Base-by-base conservation (phyloP, 768 basidiomycete genomes). In the Strobilomyces echinocephalus region DNA sequence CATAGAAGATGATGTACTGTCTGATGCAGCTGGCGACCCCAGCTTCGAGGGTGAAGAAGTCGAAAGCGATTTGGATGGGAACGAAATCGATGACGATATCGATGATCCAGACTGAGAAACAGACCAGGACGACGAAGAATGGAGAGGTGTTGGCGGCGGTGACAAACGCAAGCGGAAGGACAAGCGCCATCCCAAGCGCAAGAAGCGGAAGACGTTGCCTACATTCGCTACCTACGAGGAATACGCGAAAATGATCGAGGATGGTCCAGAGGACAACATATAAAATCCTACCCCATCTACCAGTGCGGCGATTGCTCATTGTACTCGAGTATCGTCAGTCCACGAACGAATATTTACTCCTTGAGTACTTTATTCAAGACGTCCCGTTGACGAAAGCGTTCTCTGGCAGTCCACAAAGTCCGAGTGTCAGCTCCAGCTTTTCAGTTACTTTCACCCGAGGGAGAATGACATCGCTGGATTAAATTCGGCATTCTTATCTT, bases 171-270 rank as follows among this genome's bases (percentile, higher is more conserved):
- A 68, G 65, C 57, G 72, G 72, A 58, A 83, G 79, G 65, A 55
- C 38, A 18, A 46, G 20, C 38, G 20, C 26, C 50, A 73, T 80
- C 54, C 83, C 80, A 63, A 63, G 71, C 44, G 84, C 71, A 90
- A 90, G 75, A 91, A 84, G 72, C 63, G 80, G 64, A 76, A 74
- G 53, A 76, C 80, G 10, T 64, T 91, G 58, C 88, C 88, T 5
- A 91, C 86, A 34, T 93, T 93, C 64, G 91, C 90, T 11, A 88
- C 82, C 63, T 91, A 91, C 61, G 91, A 93, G 54, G 90, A 91
- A 53, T 93, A 91, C 60, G 86, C 84, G 42, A 83, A 75, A 72
- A 76, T 92, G 81, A 93, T 92, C 53, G 91, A 92, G 66, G 85
- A 87, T 5, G 68, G 54, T 9, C 67, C 67, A 11, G 68, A 68